Percentiles rank a stretch among this genome's conserved stretches.
phyloP scores from a whole-genome alignment of 768 basidiomycete genomes.

The Xerocomus brunneocitrinus region DNA sequence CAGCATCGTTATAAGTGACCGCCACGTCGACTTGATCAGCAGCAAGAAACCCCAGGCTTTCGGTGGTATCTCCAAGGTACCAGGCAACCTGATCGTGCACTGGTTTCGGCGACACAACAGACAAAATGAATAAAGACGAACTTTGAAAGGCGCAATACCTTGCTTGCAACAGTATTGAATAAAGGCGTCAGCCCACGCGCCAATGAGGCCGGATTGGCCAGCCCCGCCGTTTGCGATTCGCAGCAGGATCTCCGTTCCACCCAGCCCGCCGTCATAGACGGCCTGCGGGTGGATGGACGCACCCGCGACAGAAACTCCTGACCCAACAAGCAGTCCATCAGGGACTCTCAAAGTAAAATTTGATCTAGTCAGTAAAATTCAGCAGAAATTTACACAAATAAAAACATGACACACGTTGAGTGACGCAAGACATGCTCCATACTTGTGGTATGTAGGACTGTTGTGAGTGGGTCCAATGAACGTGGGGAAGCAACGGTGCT shows the following conservation, averaged over 20 bases:
- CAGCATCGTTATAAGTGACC: slow-evolving; percentile 50
- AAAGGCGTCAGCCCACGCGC: slow-evolving; percentile 45
- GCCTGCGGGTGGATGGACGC: slow-evolving; percentile 15
- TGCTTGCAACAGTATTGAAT: slow-evolving; percentile 27
- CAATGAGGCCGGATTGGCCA: slow-evolving; percentile 49
- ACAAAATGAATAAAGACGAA: slow-evolving; percentile 28
- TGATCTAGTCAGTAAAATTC: slow-evolving; percentile 1
- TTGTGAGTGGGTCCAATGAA: background rate
- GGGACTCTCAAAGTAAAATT: background rate
- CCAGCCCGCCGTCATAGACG: slow-evolving; percentile 41
- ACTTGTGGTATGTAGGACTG: background rate
- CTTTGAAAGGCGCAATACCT: slow-evolving; percentile 27
- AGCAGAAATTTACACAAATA: background rate
- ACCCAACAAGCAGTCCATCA: slow-evolving; percentile 3
- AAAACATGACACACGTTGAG: slow-evolving; percentile 1
- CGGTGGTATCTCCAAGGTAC: slow-evolving; percentile 54
- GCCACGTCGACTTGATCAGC: slow-evolving; percentile 45
- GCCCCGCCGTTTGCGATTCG: slow-evolving; percentile 48
- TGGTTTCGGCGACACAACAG: background rate
- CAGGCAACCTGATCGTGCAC: slow-evolving; percentile 41
- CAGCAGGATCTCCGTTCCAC: slow-evolving; percentile 32
- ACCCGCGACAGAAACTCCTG: background rate
- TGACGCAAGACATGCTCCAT: slow-evolving; percentile 4
- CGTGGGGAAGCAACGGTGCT: background rate
- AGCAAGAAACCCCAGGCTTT: slow-evolving; percentile 41